Evolutionary conservation across 2,329 filamentous ascomycete species (phyloP).

Genomic region (Coniochaeta pulveracea): DNA sequence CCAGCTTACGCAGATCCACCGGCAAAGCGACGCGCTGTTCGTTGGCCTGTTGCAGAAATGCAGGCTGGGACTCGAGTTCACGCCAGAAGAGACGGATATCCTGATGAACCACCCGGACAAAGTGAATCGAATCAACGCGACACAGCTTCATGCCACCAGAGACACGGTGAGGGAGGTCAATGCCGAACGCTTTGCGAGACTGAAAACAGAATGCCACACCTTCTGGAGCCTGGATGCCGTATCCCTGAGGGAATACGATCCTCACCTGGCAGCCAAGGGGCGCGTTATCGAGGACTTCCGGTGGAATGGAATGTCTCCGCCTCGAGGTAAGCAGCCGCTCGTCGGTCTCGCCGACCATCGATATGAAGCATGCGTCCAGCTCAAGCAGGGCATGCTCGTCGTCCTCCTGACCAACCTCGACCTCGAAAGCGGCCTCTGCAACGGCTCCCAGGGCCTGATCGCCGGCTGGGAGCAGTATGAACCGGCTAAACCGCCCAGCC

Average conservation of each 20-base stretch:
- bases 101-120: conserved; percentile 33
- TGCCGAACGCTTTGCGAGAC: conserved; percentile 16
- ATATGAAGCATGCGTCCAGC: conserved; percentile 27
- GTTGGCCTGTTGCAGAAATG: conserved; percentile 44
- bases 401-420: conserved; percentile 40
- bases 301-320: conserved; percentile 8
- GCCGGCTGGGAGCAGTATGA: conserved; percentile 28
- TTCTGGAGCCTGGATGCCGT: conserved; percentile 30
- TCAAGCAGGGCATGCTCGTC: conserved; percentile 40
- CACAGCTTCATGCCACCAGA: conserved; percentile 31
- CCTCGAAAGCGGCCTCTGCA: conserved; percentile 26
- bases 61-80: conserved; percentile 31
- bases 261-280: background rate
- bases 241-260: conserved; percentile 14
- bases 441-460: conserved; percentile 34
- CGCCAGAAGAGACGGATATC: conserved; percentile 22
- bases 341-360: conserved; percentile 30
- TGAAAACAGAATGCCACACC: conserved; percentile 9
- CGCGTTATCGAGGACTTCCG: conserved; percentile 7
- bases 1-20: conserved; percentile 41
- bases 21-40: conserved; percentile 42
- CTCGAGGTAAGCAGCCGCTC: no score
- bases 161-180: conserved; percentile 25
- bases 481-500: conserved; percentile 14
- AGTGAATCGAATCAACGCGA: conserved; percentile 22